Evolutionary conservation across 768 basidiomycete species (phyloP).

Genomic region (Amyloporia xantha): DNA sequence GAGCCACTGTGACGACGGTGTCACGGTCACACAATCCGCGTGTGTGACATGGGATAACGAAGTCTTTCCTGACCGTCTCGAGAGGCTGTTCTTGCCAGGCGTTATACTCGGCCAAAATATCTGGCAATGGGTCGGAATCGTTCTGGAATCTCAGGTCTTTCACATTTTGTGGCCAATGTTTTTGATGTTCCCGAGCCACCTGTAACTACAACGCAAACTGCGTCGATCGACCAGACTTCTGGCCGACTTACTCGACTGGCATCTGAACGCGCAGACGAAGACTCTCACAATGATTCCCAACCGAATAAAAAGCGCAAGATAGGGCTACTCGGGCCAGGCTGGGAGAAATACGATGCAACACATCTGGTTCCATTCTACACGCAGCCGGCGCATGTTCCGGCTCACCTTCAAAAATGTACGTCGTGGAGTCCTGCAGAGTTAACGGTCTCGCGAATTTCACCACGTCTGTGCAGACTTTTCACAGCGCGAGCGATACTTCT

Average conservation of each 20-base stretch:
- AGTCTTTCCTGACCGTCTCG: conserved; percentile 49
- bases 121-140: conserved; percentile 1
- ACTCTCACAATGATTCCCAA: conserved; percentile 5
- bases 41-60: no score
- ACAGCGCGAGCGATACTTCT: conserved; percentile 79
- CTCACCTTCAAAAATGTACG: conserved; percentile 79
- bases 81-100: conserved; percentile 38
- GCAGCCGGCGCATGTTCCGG: conserved; percentile 60
- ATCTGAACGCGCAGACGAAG: no score
- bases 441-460: background rate
- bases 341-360: conserved; percentile 56
- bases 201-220: no score
- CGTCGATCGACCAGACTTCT: background rate
- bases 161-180: background rate
- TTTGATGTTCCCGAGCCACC: background rate
- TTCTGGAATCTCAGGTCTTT: background rate
- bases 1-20: no score
- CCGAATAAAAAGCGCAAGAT: conserved; percentile 32
- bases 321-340: conserved; percentile 23
- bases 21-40: no score
- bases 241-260: no score
- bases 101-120: no score
- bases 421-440: conserved; percentile 9
- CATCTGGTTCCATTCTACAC: conserved; percentile 70
- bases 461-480: conserved; percentile 57